Conservation (phyloP, 805 yeast species). For the Candida sonorensis region DNA sequence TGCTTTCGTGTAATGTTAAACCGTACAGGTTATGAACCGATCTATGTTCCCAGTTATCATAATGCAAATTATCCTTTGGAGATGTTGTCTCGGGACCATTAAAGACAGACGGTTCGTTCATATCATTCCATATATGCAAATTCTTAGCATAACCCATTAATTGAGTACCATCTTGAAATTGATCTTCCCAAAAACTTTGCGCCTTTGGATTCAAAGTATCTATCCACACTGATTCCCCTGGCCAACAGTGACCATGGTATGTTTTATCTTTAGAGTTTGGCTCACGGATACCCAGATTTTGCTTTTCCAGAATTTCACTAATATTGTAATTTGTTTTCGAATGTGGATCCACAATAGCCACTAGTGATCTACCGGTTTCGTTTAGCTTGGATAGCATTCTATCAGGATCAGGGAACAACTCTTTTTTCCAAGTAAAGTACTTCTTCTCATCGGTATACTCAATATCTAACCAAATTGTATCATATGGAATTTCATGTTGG, state of each 20-base stretch:
- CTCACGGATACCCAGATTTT: conserved; percentile 39
- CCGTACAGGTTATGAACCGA: conserved; percentile 88
- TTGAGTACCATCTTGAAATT: conserved; percentile 39
- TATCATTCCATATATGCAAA: conserved; percentile 90
- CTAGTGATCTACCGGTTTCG: conserved; percentile 70
- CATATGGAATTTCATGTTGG: conserved; percentile 69
- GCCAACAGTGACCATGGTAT: conserved; percentile 93
- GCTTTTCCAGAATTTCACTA: conserved; percentile 42
- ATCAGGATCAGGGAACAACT: conserved; percentile 67
- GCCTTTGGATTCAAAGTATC: conserved; percentile 71
- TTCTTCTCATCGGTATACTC: conserved; percentile 84
- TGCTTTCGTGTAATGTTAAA: conserved; percentile 70
- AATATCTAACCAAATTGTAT: conserved; percentile 89
- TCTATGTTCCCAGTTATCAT: conserved; percentile 82
- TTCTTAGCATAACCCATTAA: conserved; percentile 51
- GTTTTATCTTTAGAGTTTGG: conserved; percentile 32
- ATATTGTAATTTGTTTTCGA: conserved; percentile 65
- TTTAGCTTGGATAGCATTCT: conserved; percentile 60
- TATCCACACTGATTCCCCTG: conserved; percentile 93
- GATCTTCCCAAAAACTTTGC: conserved; percentile 48
- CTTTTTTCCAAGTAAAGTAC: conserved; percentile 86
- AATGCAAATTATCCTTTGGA: conserved; percentile 74
- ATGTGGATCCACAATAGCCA: conserved; percentile 89
- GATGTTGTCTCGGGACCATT: conserved; percentile 92
- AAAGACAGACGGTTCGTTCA: conserved; percentile 96